A percentile compares a stretch with the other conserved stretches of the same genome.
These are phyloP conservation scores for Saccharomycopsis sp. DNA, from an alignment of 805 yeast species.

Conservation along the genomic window DNA sequence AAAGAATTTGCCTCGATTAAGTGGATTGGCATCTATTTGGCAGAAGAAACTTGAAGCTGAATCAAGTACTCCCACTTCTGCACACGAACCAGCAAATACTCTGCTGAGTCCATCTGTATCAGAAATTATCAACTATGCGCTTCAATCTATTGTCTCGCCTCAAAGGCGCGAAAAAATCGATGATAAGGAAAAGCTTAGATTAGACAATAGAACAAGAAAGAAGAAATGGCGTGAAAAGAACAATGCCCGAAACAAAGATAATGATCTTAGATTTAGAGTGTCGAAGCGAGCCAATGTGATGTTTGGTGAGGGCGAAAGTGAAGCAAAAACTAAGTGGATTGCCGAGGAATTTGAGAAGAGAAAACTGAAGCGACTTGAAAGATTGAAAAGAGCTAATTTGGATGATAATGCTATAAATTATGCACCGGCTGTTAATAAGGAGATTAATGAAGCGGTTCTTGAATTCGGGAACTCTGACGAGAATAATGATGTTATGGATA, in stretches of 20 bases:
- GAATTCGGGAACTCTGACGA: not conserved
- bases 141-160: conserved; percentile 9
- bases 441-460: conserved; percentile 3
- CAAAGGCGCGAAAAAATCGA: conserved; percentile 12
- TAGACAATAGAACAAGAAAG: conserved; percentile 71
- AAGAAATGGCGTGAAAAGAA: conserved; percentile 81
- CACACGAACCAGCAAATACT: not conserved
- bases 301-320: conserved; percentile 56
- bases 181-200: conserved; percentile 49
- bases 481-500: not conserved
- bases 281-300: conserved; percentile 59
- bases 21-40: not conserved
- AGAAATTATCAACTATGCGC: conserved; percentile 4
- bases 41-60: not conserved
- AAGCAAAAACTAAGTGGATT: conserved; percentile 61
- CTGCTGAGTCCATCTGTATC: conserved; percentile 1
- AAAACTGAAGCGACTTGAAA: conserved; percentile 49
- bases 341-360: conserved; percentile 64
- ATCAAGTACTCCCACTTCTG: not conserved
- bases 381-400: conserved; percentile 28
- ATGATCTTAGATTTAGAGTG: conserved; percentile 76
- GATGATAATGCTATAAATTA: conserved; percentile 13
- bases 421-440: not conserved
- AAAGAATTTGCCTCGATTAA: not conserved
- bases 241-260: conserved; percentile 74